Base-by-base conservation (phyloP, 2,329 filamentous ascomycete genomes). In the Clathrospora elynae region DNA sequence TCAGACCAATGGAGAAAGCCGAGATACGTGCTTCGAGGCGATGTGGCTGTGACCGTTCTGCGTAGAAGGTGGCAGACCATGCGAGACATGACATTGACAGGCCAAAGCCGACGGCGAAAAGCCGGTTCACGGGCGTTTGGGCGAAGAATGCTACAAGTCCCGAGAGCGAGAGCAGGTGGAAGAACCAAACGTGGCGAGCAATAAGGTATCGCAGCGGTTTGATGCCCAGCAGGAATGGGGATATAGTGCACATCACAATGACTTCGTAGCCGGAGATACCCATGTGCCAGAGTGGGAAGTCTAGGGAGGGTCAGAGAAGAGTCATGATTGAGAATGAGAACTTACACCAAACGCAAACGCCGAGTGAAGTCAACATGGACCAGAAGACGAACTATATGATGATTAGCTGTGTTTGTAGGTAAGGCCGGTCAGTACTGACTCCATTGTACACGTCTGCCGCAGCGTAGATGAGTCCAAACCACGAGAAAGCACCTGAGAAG, bases 231-330 rank as follows among this genome's bases (percentile, higher is more conserved):
- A 97, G 70, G 25, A 91, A 77, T 0, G 93, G 93, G 4, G 91
- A 88, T 36, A 92, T 71, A 3, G 89, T 92, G 35, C 81, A 82
- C 83, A 97, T 86, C 62, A 99, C 85, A 55, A 95, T 78, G 29
- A 85, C 86, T 73, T 99, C 93, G 66, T 93, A 99, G 51, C 93
- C 93, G 3, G 92, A 97, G 48, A 99, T 95, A 18, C 93, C 93
- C 93, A 99, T 99, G 69, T 96, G 84, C 93, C 93, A 99, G 8
- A 99, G 81, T 10, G 93, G 93, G 68, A 99, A 99, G 71, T 95
- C 87, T 90, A 51, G 2, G 14, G 7, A 2, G 23, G 11, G 43
- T 68, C 34, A 66, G 61, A 19, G 17, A 24, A 11, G 9, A 40
- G 8, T 13, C n/a, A 4, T 11, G 17, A 5, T 25, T 11, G 14